These are phyloP conservation scores for Erysimum cheiranthoides DNA, from an alignment of 345 rosid genomes.

Conservation along the genomic window DNA sequence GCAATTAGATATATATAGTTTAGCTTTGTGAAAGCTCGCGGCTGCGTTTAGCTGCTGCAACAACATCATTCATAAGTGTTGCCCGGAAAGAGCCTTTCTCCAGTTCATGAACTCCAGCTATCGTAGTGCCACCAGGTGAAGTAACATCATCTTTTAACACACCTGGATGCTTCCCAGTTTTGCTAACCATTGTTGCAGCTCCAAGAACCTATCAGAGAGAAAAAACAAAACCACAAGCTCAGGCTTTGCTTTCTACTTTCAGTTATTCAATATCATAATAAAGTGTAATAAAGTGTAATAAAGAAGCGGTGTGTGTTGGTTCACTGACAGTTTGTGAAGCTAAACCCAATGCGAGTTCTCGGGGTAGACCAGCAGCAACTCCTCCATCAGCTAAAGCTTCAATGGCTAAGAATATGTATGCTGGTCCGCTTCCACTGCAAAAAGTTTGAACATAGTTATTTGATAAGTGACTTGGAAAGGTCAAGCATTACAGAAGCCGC, in stretches of 20 bases:
- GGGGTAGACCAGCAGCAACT: constrained; percentile 93
- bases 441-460: constrained; percentile 1
- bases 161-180: constrained; percentile 89
- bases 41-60: constrained; percentile 82
- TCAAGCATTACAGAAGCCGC: neutral
- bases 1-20: neutral
- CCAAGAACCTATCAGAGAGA: too few species aligned
- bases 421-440: constrained; percentile 94
- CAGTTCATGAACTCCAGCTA: constrained; percentile 84
- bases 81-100: constrained; percentile 92
- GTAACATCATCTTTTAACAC: constrained; percentile 91
- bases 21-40: constrained; percentile 67
- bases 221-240: too few species aligned
- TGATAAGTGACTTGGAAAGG: constrained; percentile 16
- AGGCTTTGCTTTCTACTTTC: constrained; percentile 7
- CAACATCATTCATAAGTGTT: constrained; percentile 83
- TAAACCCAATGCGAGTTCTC: constrained; percentile 82
- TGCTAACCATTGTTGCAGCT: too few species aligned
- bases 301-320: neutral
- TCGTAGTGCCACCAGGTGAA: constrained; percentile 93
- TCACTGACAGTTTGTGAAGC: constrained; percentile 88
- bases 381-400: constrained; percentile 99
- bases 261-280: constrained; percentile 11
- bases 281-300: neutral
- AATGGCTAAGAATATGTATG: constrained; percentile 81